Evolutionary conservation across 108 stramenopile species (phyloP).

Genomic region (Fistulifera pelliculosa): DNA sequence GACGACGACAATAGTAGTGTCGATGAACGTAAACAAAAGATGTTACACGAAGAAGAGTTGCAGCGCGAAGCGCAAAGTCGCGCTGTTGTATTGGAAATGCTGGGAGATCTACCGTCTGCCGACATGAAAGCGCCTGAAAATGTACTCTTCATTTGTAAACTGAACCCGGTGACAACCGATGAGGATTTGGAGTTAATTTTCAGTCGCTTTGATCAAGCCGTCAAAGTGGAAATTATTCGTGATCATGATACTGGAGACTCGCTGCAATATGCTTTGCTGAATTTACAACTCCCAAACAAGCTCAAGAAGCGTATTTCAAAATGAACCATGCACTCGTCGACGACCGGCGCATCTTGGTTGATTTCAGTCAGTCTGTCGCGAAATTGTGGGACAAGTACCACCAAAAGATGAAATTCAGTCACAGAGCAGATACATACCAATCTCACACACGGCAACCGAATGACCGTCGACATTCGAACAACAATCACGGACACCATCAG

Average conservation of each 20-base stretch:
- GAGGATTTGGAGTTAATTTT: constrained; percentile 98
- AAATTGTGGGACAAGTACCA: constrained; percentile 88
- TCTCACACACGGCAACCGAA: no score
- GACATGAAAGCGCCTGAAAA: constrained; percentile 91
- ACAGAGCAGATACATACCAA: no score
- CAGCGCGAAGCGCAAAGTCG: constrained; percentile 78
- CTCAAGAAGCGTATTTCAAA: constrained; percentile 96
- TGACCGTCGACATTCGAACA: no score
- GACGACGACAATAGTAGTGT: constrained; percentile 26
- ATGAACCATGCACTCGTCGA: constrained; percentile 99
- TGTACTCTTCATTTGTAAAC: constrained; percentile 98
- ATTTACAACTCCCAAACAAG: constrained; percentile 79
- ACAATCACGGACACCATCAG: no score
- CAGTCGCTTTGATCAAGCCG: constrained; percentile 78
- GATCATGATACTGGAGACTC: constrained; percentile 92
- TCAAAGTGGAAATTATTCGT: constrained; percentile 89
- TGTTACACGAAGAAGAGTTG: constrained; percentile 16
- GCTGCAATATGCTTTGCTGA: constrained; percentile 95
- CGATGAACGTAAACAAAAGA: constrained; percentile 26
- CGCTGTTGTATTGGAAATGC: constrained; percentile 97
- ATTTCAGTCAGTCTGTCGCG: constrained; percentile 95
- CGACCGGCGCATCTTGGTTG: constrained; percentile 95
- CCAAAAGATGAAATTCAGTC: constrained; percentile 18
- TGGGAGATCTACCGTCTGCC: constrained; percentile 83
- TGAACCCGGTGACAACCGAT: constrained; percentile 93